phyloP scores from a whole-genome alignment of 2,329 filamentous ascomycete genomes.

The Cordyceps cicadae region DNA sequence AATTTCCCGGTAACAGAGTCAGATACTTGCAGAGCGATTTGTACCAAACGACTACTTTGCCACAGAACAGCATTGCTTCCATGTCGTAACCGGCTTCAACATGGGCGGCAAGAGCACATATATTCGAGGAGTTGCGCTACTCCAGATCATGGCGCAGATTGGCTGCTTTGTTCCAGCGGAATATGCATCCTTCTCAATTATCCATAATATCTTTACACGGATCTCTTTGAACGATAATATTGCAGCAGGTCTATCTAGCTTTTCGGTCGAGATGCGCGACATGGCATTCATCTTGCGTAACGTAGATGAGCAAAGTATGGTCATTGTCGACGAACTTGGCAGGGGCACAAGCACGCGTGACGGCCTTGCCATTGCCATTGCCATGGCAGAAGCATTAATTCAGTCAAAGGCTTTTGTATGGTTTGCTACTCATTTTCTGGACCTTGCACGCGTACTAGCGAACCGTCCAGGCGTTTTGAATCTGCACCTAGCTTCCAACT shows the following conservation, averaged over 20 bases:
- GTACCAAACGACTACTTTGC: conserved; percentile 89
- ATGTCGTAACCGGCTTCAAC: conserved; percentile 92
- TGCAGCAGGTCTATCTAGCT: conserved; percentile 86
- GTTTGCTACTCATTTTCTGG: conserved; percentile 90
- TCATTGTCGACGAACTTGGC: conserved; percentile 86
- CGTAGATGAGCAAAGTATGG: conserved; percentile 65
- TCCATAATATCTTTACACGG: conserved; percentile 77
- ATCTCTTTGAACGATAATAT: conserved; percentile 81
- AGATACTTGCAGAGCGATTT: conserved; percentile 58
- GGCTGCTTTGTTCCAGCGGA: conserved; percentile 83
- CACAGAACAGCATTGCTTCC: conserved; percentile 70
- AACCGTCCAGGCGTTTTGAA: conserved; percentile 74
- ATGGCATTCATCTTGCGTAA: conserved; percentile 88
- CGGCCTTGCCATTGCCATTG: conserved; percentile 79
- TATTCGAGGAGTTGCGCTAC: conserved; percentile 74
- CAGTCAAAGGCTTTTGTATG: conserved; percentile 72
- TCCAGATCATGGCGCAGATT: conserved; percentile 89
- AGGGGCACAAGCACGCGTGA: conserved; percentile 84
- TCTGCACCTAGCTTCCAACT: conserved; percentile 69
- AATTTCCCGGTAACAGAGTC: neutral
- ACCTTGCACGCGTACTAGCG: conserved; percentile 67
- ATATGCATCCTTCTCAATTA: conserved; percentile 73
- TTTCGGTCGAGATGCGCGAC: conserved; percentile 91
- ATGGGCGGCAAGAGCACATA: conserved; percentile 99
- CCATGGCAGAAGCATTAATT: conserved; percentile 81